phyloP scores from a whole-genome alignment of 1,139 yeast species.

The Pichia norvegensis region DNA sequence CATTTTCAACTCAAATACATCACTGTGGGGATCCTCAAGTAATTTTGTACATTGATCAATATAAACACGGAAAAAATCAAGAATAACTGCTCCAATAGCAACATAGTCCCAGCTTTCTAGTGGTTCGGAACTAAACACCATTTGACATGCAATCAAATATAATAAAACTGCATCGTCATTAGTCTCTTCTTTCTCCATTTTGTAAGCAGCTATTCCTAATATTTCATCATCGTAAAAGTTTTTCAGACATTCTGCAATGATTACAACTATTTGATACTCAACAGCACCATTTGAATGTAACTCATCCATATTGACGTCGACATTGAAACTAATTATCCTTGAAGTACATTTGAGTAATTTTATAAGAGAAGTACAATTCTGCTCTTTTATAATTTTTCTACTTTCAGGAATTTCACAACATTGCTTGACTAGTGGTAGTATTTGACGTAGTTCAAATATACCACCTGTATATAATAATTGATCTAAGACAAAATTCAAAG shows the following conservation, averaged over 20 bases:
- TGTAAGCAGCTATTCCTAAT: constrained; percentile 4
- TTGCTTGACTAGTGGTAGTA: constrained; percentile 8
- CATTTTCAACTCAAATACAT: constrained; percentile 9
- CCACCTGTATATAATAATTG: constrained; percentile 14
- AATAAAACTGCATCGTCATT: background rate
- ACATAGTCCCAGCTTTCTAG: constrained; percentile 6
- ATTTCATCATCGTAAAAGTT: constrained; percentile 9
- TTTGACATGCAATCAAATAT: constrained; percentile 7
- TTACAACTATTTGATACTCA: constrained; percentile 2
- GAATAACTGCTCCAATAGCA: constrained; percentile 13
- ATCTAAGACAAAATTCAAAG: constrained; percentile 5
- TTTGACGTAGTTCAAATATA: constrained; percentile 7
- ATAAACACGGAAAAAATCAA: constrained; percentile 32
- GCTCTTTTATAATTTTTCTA: background rate
- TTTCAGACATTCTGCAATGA: constrained; percentile 4
- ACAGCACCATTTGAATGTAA: background rate
- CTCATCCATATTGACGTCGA: constrained; percentile 3
- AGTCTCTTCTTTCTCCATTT: constrained; percentile 1
- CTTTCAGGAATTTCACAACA: constrained; percentile 4
- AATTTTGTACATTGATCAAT: constrained; percentile 8
- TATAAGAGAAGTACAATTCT: constrained; percentile 2
- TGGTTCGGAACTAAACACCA: constrained; percentile 4
- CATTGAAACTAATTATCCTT: constrained; percentile 3
- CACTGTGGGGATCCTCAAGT: constrained; percentile 15
- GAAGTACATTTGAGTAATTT: constrained; percentile 4